phyloP scores from a whole-genome alignment of 2,329 filamentous ascomycete genomes.

The Ophiostoma sp. region DNA sequence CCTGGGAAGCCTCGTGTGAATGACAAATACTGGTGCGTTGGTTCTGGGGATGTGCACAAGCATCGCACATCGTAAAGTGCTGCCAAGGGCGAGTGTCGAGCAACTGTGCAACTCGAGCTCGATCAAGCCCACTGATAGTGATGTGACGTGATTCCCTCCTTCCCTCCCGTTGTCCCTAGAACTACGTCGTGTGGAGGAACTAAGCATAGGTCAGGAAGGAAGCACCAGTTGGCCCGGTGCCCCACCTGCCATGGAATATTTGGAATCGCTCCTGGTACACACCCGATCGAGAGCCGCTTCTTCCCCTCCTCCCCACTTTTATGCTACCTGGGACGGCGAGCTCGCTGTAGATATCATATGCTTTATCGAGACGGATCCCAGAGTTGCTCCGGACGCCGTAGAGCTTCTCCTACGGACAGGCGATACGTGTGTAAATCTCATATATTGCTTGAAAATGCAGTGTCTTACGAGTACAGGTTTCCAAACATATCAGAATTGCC shows the following conservation, averaged over 20 bases:
- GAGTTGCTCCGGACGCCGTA: slow-evolving; percentile 12
- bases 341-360: not conserved
- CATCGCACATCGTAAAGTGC: not conserved
- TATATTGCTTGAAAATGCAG: too few species aligned
- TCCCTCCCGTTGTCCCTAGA: not conserved
- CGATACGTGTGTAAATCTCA: too few species aligned
- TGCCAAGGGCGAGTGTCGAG: not conserved
- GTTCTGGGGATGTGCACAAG: not conserved
- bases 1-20: not conserved
- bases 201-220: not conserved
- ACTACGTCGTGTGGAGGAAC: too few species aligned
- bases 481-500: too few species aligned
- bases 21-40: not conserved
- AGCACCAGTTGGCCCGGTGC: slow-evolving; percentile 12
- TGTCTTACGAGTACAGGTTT: too few species aligned
- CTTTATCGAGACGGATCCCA: slow-evolving; percentile 3
- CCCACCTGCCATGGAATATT: slow-evolving; percentile 14
- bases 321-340: not conserved
- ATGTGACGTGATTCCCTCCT: not conserved
- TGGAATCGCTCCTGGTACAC: slow-evolving; percentile 9
- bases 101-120: not conserved
- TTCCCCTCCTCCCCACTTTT: not conserved
- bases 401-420: not conserved
- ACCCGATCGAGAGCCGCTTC: slow-evolving; percentile 4
- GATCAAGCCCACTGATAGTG: not conserved